A percentile compares a stretch with the other conserved stretches of the same genome.
Evolutionary conservation across 495 filamentous ascomycete genomes (phyloP).

Genomic region (Neohortaea acidophila): DNA sequence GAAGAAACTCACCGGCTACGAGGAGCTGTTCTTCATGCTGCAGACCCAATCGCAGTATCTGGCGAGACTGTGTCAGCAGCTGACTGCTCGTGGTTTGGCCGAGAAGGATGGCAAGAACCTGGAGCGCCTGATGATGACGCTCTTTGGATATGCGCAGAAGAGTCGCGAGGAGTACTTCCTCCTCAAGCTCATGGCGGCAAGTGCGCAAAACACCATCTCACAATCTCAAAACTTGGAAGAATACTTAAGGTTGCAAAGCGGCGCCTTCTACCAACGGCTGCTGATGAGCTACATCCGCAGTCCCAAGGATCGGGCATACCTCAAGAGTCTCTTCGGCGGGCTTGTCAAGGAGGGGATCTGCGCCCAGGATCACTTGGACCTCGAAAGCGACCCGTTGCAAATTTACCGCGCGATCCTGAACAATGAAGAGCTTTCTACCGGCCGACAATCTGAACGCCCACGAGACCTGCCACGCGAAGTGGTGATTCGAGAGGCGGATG

Average conservation of each 20-base stretch:
- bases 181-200: constrained; percentile 69
- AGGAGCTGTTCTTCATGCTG: constrained; percentile 93
- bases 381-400: constrained; percentile 95
- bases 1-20: constrained; percentile 89
- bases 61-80: constrained; percentile 64
- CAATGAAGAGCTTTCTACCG: constrained; percentile 89
- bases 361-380: constrained; percentile 74
- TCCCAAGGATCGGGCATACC: constrained; percentile 79
- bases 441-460: constrained; percentile 59
- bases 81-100: constrained; percentile 69
- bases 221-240: constrained; percentile 58
- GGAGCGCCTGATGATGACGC: constrained; percentile 85
- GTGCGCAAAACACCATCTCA: constrained; percentile 77
- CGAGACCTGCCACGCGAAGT: constrained; percentile 76
- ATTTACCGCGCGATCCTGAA: constrained; percentile 92
- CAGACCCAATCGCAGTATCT: constrained; percentile 96
- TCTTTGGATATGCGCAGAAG: constrained; percentile 96
- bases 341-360: constrained; percentile 78
- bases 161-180: constrained; percentile 93
- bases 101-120: constrained; percentile 89
- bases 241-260: constrained; percentile 56
- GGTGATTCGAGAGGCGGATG: constrained; percentile 86
- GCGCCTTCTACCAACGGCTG: constrained; percentile 84
- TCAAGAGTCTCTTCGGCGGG: constrained; percentile 67
- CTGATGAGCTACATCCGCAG: constrained; percentile 79